Evolutionary conservation across 2,329 filamentous ascomycete species (phyloP), one percentile per base, ranked within the genome.

Genomic region (Didymellaceae sp.): DNA sequence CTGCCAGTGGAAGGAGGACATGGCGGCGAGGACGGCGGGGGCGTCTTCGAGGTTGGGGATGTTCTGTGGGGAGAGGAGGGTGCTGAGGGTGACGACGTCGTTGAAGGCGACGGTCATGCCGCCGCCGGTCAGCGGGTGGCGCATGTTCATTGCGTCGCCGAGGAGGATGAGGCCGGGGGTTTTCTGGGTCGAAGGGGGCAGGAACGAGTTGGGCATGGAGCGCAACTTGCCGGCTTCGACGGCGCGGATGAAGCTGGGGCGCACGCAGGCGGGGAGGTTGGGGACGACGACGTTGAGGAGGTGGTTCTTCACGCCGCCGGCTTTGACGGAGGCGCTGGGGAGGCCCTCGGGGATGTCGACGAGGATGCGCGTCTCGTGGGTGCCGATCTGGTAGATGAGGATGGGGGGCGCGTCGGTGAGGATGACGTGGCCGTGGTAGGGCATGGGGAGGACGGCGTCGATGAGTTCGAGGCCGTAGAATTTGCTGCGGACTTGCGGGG

Each of bases 41-140:
- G 83, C 82, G 74, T 96, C 83, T 51, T 82, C 82, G 2, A 99
- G 82, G 57, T 82, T 77, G 4, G 89, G 87, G 0, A 97, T 81
- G 6, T 77, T 74, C 30, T 82, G 76, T 0, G 91, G 91, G 28
- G 84, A 80, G 1, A 99, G 83, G 17, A 97, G 78, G 7, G 87
- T 82, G 1, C 88, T 79, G 20, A 99, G 81, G 1, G 95, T 75
- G 9, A 94, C 82, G 1, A 90, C 92, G 68, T 99, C 94, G 76
- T 93, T 96, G 74, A 99, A 89, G 1, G 91, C 94, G 1, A 97
- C 94, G 0, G 93, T 97, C 94, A 99, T 99, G 63, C 94, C 94
- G 59, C 94, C 94, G 44, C 94, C 94, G 0, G 94, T 99, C 10
- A 99, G 82, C 1, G 94, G 94, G 75, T 99, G 94, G n/a, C 94